phyloP scores from a whole-genome alignment of 1,139 yeast species.

The Taphrina deformans region DNA sequence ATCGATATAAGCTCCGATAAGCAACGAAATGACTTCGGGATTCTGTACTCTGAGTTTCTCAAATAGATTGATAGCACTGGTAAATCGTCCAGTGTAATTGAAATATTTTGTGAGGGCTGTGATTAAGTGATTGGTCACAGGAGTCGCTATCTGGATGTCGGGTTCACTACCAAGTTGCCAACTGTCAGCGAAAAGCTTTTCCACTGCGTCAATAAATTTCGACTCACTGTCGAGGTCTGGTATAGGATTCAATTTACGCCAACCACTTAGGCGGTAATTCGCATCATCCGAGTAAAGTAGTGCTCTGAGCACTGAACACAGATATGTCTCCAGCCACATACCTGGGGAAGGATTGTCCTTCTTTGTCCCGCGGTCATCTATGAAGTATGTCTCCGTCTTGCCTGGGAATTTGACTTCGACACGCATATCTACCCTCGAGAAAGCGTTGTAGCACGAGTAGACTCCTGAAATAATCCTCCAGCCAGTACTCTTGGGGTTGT shows the following conservation, averaged over 20 bases:
- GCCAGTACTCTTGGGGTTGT: constrained; percentile 66
- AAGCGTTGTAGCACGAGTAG: constrained; percentile 67
- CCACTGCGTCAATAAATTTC: constrained; percentile 61
- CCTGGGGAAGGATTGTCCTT: constrained; percentile 43
- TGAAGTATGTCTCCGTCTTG: constrained; percentile 73
- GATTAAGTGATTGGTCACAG: constrained; percentile 69
- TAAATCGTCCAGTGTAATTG: constrained; percentile 64
- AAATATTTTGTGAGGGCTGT: constrained; percentile 69
- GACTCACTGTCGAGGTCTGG: constrained; percentile 48
- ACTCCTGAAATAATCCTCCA: constrained; percentile 77
- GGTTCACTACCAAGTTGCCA: constrained; percentile 59
- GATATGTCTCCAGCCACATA: constrained; percentile 78
- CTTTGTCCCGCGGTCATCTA: constrained; percentile 57
- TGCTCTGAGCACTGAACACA: constrained; percentile 71
- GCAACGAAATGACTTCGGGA: constrained; percentile 57
- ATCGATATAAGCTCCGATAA: constrained; percentile 59
- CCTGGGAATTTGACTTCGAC: constrained; percentile 72
- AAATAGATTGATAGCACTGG: constrained; percentile 59
- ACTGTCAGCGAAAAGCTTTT: constrained; percentile 58
- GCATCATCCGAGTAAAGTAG: constrained; percentile 68
- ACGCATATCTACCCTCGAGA: constrained; percentile 66
- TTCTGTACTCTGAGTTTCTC: constrained; percentile 50
- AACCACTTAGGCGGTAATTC: constrained; percentile 61
- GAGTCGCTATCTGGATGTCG: constrained; percentile 67
- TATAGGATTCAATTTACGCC: constrained; percentile 63